Evolutionary conservation across 2,329 filamentous ascomycete species (phyloP).

Genomic region (Aspergillus pseudoviridinutans): DNA sequence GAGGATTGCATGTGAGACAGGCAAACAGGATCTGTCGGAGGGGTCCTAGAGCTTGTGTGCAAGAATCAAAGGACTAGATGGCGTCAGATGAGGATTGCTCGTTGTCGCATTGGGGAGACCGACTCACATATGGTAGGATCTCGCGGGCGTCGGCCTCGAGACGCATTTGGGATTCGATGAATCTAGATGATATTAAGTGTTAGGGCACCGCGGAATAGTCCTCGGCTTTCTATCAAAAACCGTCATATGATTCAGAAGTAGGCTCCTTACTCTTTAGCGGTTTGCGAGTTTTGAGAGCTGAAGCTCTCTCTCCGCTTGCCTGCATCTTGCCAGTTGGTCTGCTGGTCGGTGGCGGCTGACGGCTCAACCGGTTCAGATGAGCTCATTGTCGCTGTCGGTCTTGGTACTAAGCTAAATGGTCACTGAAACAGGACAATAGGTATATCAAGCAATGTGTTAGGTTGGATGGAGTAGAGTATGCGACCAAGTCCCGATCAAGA

Average conservation of each 20-base stretch:
- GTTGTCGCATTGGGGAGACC: not conserved
- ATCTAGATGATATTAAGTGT: constrained; percentile 48
- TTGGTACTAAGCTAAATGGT: not conserved
- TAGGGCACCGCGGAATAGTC: not conserved
- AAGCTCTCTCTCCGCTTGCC: constrained; percentile 34
- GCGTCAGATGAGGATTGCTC: constrained; percentile 9
- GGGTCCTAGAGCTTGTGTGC: constrained; percentile 83
- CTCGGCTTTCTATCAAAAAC: not conserved
- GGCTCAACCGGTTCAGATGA: constrained; percentile 6
- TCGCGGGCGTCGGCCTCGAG: constrained; percentile 95
- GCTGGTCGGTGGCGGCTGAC: constrained; percentile 10
- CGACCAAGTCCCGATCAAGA: not conserved
- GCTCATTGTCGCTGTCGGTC: constrained; percentile 18
- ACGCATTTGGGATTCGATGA: constrained; percentile 81
- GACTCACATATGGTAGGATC: constrained; percentile 79
- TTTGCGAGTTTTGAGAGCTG: constrained; percentile 61
- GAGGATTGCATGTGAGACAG: constrained; percentile 88
- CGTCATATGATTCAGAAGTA: not conserved
- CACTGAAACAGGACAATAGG: not conserved
- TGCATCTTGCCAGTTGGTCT: constrained; percentile 9
- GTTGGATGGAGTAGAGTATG: not conserved
- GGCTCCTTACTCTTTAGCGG: constrained; percentile 60
- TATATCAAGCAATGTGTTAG: not conserved
- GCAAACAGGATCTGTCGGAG: constrained; percentile 87
- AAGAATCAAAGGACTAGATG: constrained; percentile 79